phyloP scores from a whole-genome alignment of 306 rosid species.

The Arachis stenosperma region DNA sequence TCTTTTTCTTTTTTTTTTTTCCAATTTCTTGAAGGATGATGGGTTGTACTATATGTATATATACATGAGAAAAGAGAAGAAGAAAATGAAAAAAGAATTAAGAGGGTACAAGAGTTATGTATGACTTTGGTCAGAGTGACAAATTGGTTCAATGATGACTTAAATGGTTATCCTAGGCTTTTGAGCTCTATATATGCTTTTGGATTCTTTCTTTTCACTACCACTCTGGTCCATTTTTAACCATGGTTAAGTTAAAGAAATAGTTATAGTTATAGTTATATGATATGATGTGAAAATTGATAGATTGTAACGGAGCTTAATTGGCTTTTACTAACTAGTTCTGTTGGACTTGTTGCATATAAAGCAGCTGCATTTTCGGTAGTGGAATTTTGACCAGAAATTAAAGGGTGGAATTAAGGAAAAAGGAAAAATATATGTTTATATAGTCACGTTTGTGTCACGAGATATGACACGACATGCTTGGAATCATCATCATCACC shows the following conservation, averaged over 20 bases:
- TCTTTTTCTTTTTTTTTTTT: conserved; percentile 17
- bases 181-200: conserved; percentile 6
- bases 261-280: no score
- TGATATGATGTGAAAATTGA: no score
- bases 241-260: conserved; percentile 1
- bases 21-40: conserved; percentile 36
- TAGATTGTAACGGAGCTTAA: conserved; percentile 5
- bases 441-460: background rate
- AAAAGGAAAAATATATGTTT: no score
- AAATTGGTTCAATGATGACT: conserved; percentile 60
- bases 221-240: conserved; percentile 2
- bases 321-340: conserved; percentile 29
- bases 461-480: conserved; percentile 3
- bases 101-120: conserved; percentile 50
- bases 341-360: conserved; percentile 11
- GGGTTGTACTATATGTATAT: conserved; percentile 46
- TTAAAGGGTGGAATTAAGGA: background rate
- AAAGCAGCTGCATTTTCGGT: conserved; percentile 50
- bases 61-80: conserved; percentile 11
- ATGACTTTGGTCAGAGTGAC: conserved; percentile 60
- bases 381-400: conserved; percentile 56
- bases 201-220: conserved; percentile 14
- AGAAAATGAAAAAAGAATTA: conserved; percentile 18
- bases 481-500: conserved; percentile 14
- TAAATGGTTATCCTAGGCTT: conserved; percentile 51